These are phyloP conservation scores for Dalbergia cochinchinensis DNA, from an alignment of 306 rosid species.

Conservation along the genomic window DNA sequence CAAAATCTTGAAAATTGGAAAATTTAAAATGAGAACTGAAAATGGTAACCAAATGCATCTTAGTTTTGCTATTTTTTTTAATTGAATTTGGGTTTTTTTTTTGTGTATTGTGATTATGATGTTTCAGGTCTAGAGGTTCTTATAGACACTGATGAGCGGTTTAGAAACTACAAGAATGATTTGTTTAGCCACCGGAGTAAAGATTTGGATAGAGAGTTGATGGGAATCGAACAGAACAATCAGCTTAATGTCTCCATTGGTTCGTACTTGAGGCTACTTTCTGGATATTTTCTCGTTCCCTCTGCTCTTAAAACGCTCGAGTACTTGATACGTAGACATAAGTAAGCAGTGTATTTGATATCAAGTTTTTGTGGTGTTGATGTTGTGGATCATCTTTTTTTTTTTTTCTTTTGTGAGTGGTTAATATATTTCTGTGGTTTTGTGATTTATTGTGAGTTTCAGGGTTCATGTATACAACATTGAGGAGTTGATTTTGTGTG, in stretches of 20 bases:
- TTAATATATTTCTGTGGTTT: no score
- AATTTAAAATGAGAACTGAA: no score
- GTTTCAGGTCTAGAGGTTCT: conserved; percentile 86
- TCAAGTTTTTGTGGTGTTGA: background rate
- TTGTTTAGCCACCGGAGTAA: conserved; percentile 72
- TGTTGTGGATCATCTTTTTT: conserved; percentile 13
- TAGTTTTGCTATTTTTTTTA: no score
- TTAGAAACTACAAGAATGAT: conserved; percentile 68
- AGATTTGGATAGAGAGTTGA: conserved; percentile 84
- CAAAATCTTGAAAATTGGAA: no score
- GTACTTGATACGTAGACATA: conserved; percentile 85
- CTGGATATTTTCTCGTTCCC: conserved; percentile 65
- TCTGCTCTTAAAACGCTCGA: conserved; percentile 82
- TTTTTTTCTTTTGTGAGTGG: background rate
- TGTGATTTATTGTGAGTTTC: conserved; percentile 45
- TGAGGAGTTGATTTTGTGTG: conserved; percentile 78
- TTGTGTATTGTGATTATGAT: background rate
- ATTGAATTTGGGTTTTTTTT: background rate
- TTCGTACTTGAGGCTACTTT: conserved; percentile 71
- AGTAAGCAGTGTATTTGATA: conserved; percentile 59
- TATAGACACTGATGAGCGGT: conserved; percentile 64
- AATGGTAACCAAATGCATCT: no score
- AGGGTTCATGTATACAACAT: conserved; percentile 81
- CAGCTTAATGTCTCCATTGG: conserved; percentile 62
- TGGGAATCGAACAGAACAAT: conserved; percentile 71